Base-by-base conservation (phyloP, 441 rosid genomes). In the Pelargonium exstipulatum region DNA sequence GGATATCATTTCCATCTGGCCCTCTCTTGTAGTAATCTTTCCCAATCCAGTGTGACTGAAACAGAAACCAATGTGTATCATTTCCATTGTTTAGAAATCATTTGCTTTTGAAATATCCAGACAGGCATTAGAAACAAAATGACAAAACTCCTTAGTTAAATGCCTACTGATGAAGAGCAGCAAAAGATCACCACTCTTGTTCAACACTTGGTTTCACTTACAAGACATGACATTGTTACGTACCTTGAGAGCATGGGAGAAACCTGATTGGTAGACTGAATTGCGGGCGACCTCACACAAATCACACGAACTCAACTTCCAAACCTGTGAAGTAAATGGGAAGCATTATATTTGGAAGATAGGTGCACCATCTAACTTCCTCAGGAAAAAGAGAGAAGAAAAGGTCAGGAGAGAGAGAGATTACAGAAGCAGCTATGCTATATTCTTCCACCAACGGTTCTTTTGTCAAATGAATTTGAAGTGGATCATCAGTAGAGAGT, bases 301-400 rank as follows among this genome's bases (percentile, higher is more conserved):
- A 83, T 95, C 99, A 74, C 98, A 92, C 5, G 99, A 80, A 82
- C 99, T 95, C 86, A 92, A 83, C 84, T 95, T 95, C 98, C 99
- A 92, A 17, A 92, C 96, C 99, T 95, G 83, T 37, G 6, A 3
- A 2, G 3, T 2, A 26, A 26, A 26, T 26, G 29, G 3, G 29
- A 2, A 2, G 29, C 3, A 26, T 26, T 26, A 26, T 1, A 26
- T 22, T 22, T 22, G 3, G 32, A 3, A 3, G 1, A 29, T 29
- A 29, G 4, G 32, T 1, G 4, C 5, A 4, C 5, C 37, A 32
- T 32, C 5, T 32, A 32, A 32, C 37, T 32, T 2, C 2, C 3
- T 4, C 37, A 4, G 37, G 5, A 32, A 32, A 4, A 32, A 4
- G 0, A 32, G 5, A 4, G 5, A 0, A n/a, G n/a, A n/a, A n/a